phyloP scores from a whole-genome alignment of 768 basidiomycete species.

The Tylopilus cervinicoccineus region DNA sequence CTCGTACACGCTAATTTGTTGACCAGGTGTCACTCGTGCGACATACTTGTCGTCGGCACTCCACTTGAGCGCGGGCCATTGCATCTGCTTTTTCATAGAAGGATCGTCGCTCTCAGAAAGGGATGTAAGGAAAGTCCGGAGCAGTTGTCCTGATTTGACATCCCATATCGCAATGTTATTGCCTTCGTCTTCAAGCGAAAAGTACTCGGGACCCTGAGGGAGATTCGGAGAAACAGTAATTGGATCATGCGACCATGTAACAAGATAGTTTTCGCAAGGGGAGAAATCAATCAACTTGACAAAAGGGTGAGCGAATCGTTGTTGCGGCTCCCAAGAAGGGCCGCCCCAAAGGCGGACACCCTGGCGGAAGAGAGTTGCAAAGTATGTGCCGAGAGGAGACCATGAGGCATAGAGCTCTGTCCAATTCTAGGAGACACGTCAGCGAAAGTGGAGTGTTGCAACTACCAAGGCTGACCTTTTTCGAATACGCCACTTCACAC shows the following conservation, averaged over 20 bases:
- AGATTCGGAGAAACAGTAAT: conserved; percentile 82
- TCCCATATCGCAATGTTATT: conserved; percentile 99
- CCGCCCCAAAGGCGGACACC: conserved; percentile 98
- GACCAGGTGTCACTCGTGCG: conserved; percentile 82
- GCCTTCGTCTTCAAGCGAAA: conserved; percentile 93
- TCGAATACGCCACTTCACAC: conserved; percentile 69
- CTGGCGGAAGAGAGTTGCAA: conserved; percentile 90
- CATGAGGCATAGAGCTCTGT: conserved; percentile 95
- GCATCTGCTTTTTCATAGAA: conserved; percentile 73
- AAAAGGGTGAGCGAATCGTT: conserved; percentile 91
- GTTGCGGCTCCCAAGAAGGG: conserved; percentile 79
- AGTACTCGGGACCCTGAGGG: conserved; percentile 76
- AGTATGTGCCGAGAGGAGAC: conserved; percentile 95
- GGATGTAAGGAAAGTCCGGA: conserved; percentile 85
- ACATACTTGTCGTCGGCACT: conserved; percentile 95
- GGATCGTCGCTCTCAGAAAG: conserved; percentile 54
- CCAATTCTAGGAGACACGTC: conserved; percentile 64
- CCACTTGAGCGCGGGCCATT: conserved; percentile 97
- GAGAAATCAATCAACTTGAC: conserved; percentile 97
- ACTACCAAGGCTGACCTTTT: conserved; percentile 53
- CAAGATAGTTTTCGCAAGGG: conserved; percentile 92
- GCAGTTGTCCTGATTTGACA: conserved; percentile 85
- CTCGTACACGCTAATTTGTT: conserved; percentile 96
- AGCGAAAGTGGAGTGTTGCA: conserved; percentile 4
- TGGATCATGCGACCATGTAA: conserved; percentile 96